Conservation (phyloP, 805 yeast genomes). For the Ogataea minuta region DNA sequence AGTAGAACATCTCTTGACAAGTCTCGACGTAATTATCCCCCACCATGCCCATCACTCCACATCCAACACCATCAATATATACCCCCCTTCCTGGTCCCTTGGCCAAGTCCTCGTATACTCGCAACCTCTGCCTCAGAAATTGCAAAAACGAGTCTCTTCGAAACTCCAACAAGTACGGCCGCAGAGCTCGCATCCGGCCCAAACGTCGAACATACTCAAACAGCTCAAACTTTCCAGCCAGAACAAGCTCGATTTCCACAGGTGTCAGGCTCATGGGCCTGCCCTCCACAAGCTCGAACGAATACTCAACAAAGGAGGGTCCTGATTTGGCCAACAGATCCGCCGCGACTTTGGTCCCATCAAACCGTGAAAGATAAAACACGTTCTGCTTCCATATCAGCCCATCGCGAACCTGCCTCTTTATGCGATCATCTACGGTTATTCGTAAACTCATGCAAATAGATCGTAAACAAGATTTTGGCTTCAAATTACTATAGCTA, state of each 20-base stretch:
- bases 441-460: constrained; percentile 12
- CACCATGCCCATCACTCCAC: neutral
- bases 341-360: constrained; percentile 3
- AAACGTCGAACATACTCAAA: constrained; percentile 11
- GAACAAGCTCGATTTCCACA: constrained; percentile 12
- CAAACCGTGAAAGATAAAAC: constrained; percentile 13
- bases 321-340: constrained; percentile 5
- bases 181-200: constrained; percentile 6
- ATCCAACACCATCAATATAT: neutral
- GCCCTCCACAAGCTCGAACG: constrained; percentile 3
- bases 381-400: constrained; percentile 6
- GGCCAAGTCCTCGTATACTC: constrained; percentile 1
- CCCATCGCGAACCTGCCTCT: constrained; percentile 7
- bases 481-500: neutral
- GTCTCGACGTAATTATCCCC: neutral
- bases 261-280: constrained; percentile 10
- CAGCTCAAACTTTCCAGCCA: constrained; percentile 10
- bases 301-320: constrained; percentile 1
- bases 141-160: constrained; percentile 5
- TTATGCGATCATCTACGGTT: constrained; percentile 7
- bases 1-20: constrained; percentile 6
- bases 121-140: constrained; percentile 3
- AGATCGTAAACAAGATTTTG: neutral
- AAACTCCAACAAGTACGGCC: constrained; percentile 9
- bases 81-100: neutral